Base-by-base conservation (phyloP, 495 filamentous ascomycete species). In the Chaetomium fimeti region DNA sequence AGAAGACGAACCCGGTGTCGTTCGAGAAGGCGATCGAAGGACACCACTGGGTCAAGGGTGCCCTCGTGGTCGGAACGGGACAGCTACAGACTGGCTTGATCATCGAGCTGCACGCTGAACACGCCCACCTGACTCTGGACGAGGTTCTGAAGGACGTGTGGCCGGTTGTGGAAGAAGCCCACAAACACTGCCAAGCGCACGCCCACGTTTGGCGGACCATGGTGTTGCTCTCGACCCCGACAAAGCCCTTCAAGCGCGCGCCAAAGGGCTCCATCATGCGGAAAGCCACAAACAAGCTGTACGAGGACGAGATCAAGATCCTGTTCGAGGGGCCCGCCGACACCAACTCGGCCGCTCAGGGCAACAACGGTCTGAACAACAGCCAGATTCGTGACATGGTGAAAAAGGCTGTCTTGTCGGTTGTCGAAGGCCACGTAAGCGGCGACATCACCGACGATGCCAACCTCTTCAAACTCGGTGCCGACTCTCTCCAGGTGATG, bases 1-100 rank as follows among this genome's bases (percentile, higher is more conserved):
- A 86, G 61, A 87, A 87, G 69, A 64, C 82, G 38, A 82, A 85
- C 57, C 84, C 85, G 16, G 49, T 29, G 11, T 15, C 24, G 13
- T 53, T 29, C 7, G 49, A 53, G 25, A 69, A 68, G 42, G 53
- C 66, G 0, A 60, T 85, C 5, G 58, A 64, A 11, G 64, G 68
- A 1, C 74, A 82, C 57, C 74, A 78, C 0, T 60, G 51, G 2
- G 74, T 86, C 12, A 62, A 61, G 11, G 71, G 77, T 9, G 81
- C 75, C 0, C 62, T 83, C 6, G 64, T 85, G 7, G 73, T 81
- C 12, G 83, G 84, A 4, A 65, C 76, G 8, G 73, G 75, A 22
- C 69, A 76, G 28, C 81, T 81, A 65, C 77, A 80, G 24, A 67
- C 81, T 2, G 76, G 74, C 5, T 61, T 85, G 24, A 57, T 87